Evolutionary conservation across 1,284 basidiomycete genomes (phyloP), one percentile per base, ranked within the genome.

Genomic region (Hemileia vastatrix): DNA sequence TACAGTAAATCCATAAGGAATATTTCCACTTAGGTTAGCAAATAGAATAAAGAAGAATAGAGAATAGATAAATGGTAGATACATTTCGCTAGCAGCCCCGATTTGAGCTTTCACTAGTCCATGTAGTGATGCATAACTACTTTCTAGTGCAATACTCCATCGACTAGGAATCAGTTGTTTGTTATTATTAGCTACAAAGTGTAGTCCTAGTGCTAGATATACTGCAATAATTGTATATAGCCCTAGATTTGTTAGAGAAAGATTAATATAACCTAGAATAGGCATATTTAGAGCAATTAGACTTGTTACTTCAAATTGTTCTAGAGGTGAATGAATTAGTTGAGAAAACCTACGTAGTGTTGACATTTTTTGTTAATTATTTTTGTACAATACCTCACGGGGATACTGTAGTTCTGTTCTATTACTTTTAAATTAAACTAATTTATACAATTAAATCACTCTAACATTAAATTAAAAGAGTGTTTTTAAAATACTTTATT

Each of bases 61-160:
- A 45, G 71, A 68, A 66, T 76, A 77, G 57, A 76, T 76, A 61
- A 76, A 76, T 48, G 75, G 75, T 63, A 74, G 67, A 66, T 74
- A 76, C 59, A 73, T 67, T 70, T 76, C 74, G 64, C 74, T 72
- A 36, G 65, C 65, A 62, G 69, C 52, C 64, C 75, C 75, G 59
- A 77, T 75, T 75, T 76, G 75, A 60, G 70, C 70, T 66, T 72
- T 74, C 54, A 76, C 76, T 67, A 76, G 75, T 51, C 65, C 65
- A 62, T 70, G 68, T 47, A 76, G 54, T 67, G 72, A 74, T 49
- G 74, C 73, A 66, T 74, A 77, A 63, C 71, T 69, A 67, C 72
- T 73, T 76, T 76, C 75, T 70, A 76, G 65, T 64, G 74, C 67
- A 40, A 77, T 68, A 68, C 67, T 69, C 71, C 72, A 76, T 74